phyloP scores from a whole-genome alignment of 2,329 filamentous ascomycete genomes.

The Dactylellina drechsleri region DNA sequence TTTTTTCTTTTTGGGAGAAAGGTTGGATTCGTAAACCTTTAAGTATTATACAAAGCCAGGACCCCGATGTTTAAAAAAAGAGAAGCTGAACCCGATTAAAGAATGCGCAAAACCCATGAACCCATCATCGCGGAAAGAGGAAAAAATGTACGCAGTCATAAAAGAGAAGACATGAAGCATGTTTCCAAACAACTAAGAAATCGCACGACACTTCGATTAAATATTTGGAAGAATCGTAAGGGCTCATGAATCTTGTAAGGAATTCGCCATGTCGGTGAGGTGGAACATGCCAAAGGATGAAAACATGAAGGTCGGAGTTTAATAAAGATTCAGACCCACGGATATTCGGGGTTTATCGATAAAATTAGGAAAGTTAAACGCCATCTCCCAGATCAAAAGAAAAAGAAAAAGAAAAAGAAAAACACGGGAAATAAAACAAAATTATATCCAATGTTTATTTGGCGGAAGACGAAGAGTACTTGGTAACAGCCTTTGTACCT shows the following conservation, averaged over 20 bases:
- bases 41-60: constrained; percentile 55
- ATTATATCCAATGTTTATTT: constrained; percentile 74
- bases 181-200: constrained; percentile 35
- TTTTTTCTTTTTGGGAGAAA: constrained; percentile 33
- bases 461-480: constrained; percentile 95
- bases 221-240: constrained; percentile 44
- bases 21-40: constrained; percentile 54
- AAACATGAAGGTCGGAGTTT: constrained; percentile 30
- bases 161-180: constrained; percentile 44
- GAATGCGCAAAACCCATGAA: constrained; percentile 53
- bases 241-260: constrained; percentile 44
- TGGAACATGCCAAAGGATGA: constrained; percentile 36
- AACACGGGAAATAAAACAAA: constrained; percentile 67
- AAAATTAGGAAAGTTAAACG: constrained; percentile 61
- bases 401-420: constrained; percentile 64
- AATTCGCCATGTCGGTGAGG: constrained; percentile 40
- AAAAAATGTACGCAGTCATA: constrained; percentile 53
- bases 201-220: constrained; percentile 49
- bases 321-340: constrained; percentile 41
- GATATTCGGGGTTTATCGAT: constrained; percentile 54
- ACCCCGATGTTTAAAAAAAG: constrained; percentile 24
- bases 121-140: constrained; percentile 54
- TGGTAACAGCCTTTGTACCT: constrained; percentile 99
- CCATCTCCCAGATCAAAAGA: constrained; percentile 59
- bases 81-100: constrained; percentile 50